Evolutionary conservation across 139 green algal genomes (phyloP).

Genomic region (Eudorina sp.): DNA sequence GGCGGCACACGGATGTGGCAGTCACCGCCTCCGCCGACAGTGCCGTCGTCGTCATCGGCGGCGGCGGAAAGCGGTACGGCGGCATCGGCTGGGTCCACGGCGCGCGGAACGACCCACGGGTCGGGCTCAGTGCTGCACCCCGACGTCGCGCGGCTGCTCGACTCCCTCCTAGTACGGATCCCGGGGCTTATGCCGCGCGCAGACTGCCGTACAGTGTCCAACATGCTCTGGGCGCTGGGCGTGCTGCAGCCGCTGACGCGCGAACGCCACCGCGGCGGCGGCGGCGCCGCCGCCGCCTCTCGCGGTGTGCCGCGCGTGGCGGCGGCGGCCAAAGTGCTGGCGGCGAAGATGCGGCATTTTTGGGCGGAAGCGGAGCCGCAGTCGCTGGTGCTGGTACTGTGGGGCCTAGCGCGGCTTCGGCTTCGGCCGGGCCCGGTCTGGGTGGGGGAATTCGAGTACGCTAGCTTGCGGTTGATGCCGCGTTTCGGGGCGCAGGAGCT

Average conservation of each 20-base stretch:
- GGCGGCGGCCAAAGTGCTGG: background rate
- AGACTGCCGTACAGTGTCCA: conserved; percentile 34
- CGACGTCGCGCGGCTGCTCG: background rate
- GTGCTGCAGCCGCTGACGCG: conserved; percentile 27
- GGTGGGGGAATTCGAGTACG: conserved; percentile 42
- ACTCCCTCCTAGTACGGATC: conserved; percentile 21
- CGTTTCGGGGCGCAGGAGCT: conserved; percentile 26
- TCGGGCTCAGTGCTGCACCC: conserved; percentile 31
- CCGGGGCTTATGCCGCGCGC: conserved; percentile 46
- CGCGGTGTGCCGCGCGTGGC: background rate
- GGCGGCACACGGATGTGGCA: background rate
- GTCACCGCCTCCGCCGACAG: too few species aligned
- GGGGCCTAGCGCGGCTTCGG: conserved; percentile 51
- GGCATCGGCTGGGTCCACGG: background rate
- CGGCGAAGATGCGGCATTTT: conserved; percentile 32
- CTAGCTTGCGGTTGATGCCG: background rate
- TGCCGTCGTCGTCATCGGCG: background rate
- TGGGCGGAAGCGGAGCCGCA: background rate
- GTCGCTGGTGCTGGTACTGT: conserved; percentile 37
- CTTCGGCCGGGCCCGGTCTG: conserved; percentile 35
- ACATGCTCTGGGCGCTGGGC: conserved; percentile 56
- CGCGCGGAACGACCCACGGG: background rate
- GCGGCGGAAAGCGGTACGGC: background rate
- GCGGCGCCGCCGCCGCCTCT: background rate
- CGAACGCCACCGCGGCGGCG: background rate